phyloP scores from a whole-genome alignment of 1,139 yeast species.

The Suhomyces chickasaworum region DNA sequence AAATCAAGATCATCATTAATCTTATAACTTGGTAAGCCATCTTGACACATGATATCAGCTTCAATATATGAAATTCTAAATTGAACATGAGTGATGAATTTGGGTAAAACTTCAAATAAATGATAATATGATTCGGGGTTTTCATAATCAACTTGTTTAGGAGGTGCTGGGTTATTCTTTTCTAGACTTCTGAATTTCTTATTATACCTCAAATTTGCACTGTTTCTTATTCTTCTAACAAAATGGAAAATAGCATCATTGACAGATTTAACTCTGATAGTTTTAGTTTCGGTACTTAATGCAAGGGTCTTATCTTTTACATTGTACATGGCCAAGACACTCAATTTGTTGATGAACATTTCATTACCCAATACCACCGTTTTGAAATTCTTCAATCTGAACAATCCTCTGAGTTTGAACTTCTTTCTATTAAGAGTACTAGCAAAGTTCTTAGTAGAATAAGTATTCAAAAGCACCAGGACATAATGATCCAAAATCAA shows the following conservation, averaged over 20 bases:
- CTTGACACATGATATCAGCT: conserved; percentile 45
- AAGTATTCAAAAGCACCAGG: conserved; percentile 30
- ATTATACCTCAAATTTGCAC: conserved; percentile 32
- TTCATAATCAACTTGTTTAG: not conserved
- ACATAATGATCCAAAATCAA: conserved; percentile 27
- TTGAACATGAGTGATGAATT: conserved; percentile 29
- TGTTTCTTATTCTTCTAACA: conserved; percentile 37
- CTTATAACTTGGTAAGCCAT: conserved; percentile 40
- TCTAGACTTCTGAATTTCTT: conserved; percentile 8
- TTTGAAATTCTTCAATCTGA: conserved; percentile 37
- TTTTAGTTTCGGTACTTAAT: conserved; percentile 31
- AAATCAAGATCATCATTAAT: conserved; percentile 37
- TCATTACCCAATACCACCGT: conserved; percentile 38
- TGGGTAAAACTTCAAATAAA: conserved; percentile 37
- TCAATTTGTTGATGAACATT: conserved; percentile 32
- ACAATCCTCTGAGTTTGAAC: conserved; percentile 17
- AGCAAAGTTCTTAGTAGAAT: conserved; percentile 31
- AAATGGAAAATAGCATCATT: conserved; percentile 43
- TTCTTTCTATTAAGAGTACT: conserved; percentile 13
- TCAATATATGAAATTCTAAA: conserved; percentile 31
- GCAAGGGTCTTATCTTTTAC: conserved; percentile 25
- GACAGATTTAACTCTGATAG: conserved; percentile 35
- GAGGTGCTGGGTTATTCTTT: not conserved
- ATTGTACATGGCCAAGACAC: conserved; percentile 31
- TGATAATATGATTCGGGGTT: conserved; percentile 20